A percentile compares a stretch with the other conserved stretches of the same genome.
These are phyloP conservation scores for Hexamita inflata DNA, from an alignment of 208 protist species.

Conservation along the genomic window DNA sequence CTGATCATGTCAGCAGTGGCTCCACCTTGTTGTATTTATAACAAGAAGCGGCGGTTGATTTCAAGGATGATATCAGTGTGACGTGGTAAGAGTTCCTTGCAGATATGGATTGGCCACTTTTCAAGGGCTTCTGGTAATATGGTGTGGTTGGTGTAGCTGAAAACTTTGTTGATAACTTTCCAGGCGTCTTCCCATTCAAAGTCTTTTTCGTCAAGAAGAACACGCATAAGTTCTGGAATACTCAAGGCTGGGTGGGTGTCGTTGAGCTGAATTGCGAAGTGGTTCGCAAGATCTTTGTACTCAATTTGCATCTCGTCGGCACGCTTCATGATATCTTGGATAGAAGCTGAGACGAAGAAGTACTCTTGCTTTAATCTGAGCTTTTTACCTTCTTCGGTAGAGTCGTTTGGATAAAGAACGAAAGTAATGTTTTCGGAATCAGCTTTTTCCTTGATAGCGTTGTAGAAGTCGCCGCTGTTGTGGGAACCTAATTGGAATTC, in stretches of 20 bases:
- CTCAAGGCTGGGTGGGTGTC: conserved; percentile 66
- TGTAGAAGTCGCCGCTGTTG: conserved; percentile 53
- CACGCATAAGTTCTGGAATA: conserved; percentile 57
- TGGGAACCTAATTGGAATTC: conserved; percentile 43
- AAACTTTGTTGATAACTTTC: conserved; percentile 48
- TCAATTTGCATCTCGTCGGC: conserved; percentile 37
- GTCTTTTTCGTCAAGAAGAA: conserved; percentile 53
- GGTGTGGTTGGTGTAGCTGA: conserved; percentile 69
- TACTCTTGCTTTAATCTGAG: conserved; percentile 63
- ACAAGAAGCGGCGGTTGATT: conserved; percentile 59
- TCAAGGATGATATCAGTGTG: conserved; percentile 65
- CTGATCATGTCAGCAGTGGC: conserved; percentile 32
- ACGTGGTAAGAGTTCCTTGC: conserved; percentile 56
- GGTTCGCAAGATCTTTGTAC: conserved; percentile 36
- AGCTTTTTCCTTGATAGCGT: conserved; percentile 48
- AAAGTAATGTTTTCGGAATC: conserved; percentile 57
- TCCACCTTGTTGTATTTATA: conserved; percentile 34
- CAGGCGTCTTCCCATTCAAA: conserved; percentile 56
- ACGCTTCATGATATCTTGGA: conserved; percentile 59
- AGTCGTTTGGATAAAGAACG: conserved; percentile 69
- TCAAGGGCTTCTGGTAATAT: conserved; percentile 65
- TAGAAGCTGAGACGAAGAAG: conserved; percentile 59
- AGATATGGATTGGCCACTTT: conserved; percentile 56
- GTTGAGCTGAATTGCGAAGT: conserved; percentile 61
- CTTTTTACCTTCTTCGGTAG: conserved; percentile 54